Evolutionary conservation across 495 filamentous ascomycete species (phyloP), one percentile per base, ranked within the genome.

Genomic region (Daldinia childiae): DNA sequence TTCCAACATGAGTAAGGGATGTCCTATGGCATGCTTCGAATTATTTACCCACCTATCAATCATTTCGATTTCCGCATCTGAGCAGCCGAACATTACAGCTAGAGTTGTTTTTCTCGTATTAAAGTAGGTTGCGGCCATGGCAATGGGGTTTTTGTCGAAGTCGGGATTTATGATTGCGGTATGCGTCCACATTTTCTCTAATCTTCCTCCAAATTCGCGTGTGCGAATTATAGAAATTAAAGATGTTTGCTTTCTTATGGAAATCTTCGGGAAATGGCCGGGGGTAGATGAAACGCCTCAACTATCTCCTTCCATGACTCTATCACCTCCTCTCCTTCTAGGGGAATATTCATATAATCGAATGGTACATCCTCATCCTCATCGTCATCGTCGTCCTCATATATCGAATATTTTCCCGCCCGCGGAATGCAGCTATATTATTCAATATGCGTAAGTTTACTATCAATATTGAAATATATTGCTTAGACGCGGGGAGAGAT

Each of bases 111-210:
- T 27, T 26, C 6, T 50, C 7, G 3, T 15, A 0, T 61, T 41
- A 6, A 48, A 61, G 50, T 61, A n/a, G 2, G 58, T 61, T 50
- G 27, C 38, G 1, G 39, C 39, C 15, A 50, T 61, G 24, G 58
- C 58, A 61, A 61, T 34, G 15, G 58, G 24, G 0, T 50, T 0
- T 9, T 32, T 27, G 8, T 61, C n/a, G 1, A 1, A 24, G 11
- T 50, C 26, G 3, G 39, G n/a, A 50, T 38, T 32, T 14, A 8
- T 6, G 7, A 50, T 9, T 1, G 39, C 58, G 6, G 58, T 61
- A 3, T 61, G 27, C 58, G 50, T 61, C 15, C 24, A 61, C 6
- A 61, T 34, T 14, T 14, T 30, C 24, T 29, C 39, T 14, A 0
- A 1, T 7, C 14, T 9, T 3, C 12, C 8, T 1, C 26, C 2